These are phyloP conservation scores for Copromyces sp. DNA, from an alignment of 495 filamentous ascomycete species.

Conservation along the genomic window DNA sequence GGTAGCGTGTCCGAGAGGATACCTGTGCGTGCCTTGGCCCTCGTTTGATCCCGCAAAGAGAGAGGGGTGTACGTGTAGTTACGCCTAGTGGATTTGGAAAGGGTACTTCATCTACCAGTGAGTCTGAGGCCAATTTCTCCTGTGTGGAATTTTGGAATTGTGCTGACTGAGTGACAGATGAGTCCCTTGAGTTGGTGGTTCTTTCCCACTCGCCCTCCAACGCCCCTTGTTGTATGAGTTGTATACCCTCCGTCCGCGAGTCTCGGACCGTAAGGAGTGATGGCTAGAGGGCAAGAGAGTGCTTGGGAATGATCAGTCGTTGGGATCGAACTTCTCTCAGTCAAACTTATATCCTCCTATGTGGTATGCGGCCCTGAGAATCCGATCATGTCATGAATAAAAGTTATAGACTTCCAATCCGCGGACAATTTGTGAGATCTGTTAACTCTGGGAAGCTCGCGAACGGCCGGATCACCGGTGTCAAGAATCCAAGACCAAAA, in stretches of 20 bases:
- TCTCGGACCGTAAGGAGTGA: not conserved
- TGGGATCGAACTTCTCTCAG: not conserved
- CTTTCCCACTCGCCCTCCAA: not conserved
- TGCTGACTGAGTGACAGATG: not conserved
- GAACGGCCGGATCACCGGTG: not conserved
- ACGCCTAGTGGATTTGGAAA: not conserved
- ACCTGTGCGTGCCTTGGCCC: conserved; percentile 18
- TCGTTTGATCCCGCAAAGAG: conserved; percentile 11
- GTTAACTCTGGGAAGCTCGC: conserved; percentile 6
- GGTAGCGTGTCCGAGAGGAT: conserved; percentile 12
- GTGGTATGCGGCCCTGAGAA: not conserved
- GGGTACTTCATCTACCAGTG: not conserved
- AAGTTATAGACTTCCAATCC: not conserved
- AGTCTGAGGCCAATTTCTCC: not conserved
- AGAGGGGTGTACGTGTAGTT: conserved; percentile 18
- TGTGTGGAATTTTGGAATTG: not conserved
- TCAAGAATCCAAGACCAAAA: not conserved
- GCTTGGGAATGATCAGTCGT: not conserved
- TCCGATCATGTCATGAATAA: not conserved
- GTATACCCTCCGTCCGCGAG: not conserved
- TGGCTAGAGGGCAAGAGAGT: not conserved
- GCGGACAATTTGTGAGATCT: not conserved
- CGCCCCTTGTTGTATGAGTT: not conserved
- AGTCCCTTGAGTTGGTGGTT: not conserved
- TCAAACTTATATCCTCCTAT: not conserved